Evolutionary conservation across 2,329 filamentous ascomycete genomes (phyloP), one percentile per base, ranked within the genome.

Genomic region (Amesomyces nigricolor): DNA sequence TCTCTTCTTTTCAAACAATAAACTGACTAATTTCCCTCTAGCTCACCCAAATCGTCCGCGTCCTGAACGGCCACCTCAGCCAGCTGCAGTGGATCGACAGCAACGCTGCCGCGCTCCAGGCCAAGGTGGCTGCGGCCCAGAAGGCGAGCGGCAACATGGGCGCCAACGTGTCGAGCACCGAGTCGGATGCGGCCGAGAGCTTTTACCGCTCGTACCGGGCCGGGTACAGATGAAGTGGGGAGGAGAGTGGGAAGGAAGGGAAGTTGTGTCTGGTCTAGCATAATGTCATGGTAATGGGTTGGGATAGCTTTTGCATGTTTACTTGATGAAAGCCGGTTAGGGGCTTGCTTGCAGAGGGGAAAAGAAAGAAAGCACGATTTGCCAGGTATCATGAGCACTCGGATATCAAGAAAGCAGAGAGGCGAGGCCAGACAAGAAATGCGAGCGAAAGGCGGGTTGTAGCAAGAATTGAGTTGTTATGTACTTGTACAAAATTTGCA

Each of bases 1-100:
- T 6, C 14, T 19, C 17, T 44, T 43, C n/a, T 45, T n/a, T 14
- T 29, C 26, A 10, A 17, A n/a, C 17, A 2, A 8, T 38, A 56
- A 55, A 43, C 50, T 50, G 47, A 58, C 55, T 14, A 45, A 4
- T 9, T 16, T 40, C 4, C 5, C 42, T 51, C 37, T 68, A 96
- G 87, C 79, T 97, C 67, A 92, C 90, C 63, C 91, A 96, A 72
- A 95, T 99, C 66, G 92, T 97, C 51, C 87, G 90, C 60, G 91
- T 97, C 48, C 85, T 99, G 63, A 99, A 99, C 70, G 85, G 87
- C 22, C 94, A 99, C 70, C 83, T 99, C 38, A 85, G 86, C 37
- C 91, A 96, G 71, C 79, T 99, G 58, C 92, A 96, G 72, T 88
- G 88, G 75, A 97, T 99, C 70, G 92, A 97, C 68, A 83, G 85